Evolutionary conservation across 129 eudicot genomes (phyloP), one percentile per base, ranked within the genome.

Genomic region (Lactuca saligna): DNA sequence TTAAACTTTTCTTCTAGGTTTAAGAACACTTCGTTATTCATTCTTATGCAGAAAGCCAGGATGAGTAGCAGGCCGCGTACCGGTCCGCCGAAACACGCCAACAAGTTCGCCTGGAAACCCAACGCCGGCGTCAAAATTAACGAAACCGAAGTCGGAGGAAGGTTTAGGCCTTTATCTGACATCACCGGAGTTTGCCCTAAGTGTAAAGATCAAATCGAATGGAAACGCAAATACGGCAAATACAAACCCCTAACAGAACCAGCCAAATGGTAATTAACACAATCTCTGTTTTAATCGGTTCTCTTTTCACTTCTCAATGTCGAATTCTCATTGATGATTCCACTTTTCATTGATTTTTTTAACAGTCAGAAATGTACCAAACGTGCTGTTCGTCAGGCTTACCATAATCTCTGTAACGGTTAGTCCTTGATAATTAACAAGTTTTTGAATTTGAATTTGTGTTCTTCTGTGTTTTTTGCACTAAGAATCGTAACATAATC

Each of bases 151-250:
- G 82, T 86, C 9, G 99, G 99, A 25, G 99, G 99, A 4, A 83
- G 78, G 63, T 90, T 87, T 16, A 62, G 97, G 61, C 99, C 97
- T 33, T 69, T 70, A 10, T 83, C 99, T 4, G 96, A 94, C 49
- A 75, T 90, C 6, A 90, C 91, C 3, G 97, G 99, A 44, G 97
- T 94, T 0, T 94, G 97, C 70, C 83, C 71, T 11, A 86, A 96
- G 54, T 94, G 97, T 65, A 87, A 73, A 80, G 93, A 82, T 10
- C 97, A 94, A 70, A 94, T 94, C 16, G 96, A 94, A 63, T 94
- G 99, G 97, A 89, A 89, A 64, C 93, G 97, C 59, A 94, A 87
- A 63, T 89, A 94, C 55, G 99, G 99, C 72, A 94, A 94, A 79
- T 94, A 94, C 66, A 94, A 89, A 72, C 84, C 95, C 55, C 86